Evolutionary conservation across 306 rosid genomes (phyloP).

Genomic region (Echinosophora koreensis): DNA sequence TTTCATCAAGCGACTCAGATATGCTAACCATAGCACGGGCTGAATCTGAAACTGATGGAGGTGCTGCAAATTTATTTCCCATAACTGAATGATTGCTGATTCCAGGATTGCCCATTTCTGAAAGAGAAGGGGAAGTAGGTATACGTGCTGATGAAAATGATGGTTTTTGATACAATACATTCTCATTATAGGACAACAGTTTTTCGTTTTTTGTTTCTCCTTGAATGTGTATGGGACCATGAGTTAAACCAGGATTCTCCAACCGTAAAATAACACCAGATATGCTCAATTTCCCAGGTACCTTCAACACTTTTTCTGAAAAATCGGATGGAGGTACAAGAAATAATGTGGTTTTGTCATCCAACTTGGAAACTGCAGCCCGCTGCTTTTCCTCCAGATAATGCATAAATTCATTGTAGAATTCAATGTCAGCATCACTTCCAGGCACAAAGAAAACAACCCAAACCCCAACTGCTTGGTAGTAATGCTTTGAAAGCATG

Average conservation of each 20-base stretch:
- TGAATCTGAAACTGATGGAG: constrained; percentile 58
- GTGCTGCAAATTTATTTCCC: constrained; percentile 59
- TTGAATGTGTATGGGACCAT: constrained; percentile 59
- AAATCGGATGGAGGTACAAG: constrained; percentile 98
- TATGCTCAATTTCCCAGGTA: constrained; percentile 95
- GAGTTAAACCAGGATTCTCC: constrained; percentile 73
- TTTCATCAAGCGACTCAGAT: constrained; percentile 59
- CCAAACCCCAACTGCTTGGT: constrained; percentile 96
- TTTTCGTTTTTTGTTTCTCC: constrained; percentile 58
- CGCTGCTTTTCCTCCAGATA: constrained; percentile 94
- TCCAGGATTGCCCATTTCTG: constrained; percentile 63
- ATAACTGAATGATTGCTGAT: constrained; percentile 53
- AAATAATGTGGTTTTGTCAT: constrained; percentile 88
- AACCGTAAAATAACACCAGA: constrained; percentile 92
- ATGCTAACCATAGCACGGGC: constrained; percentile 45
- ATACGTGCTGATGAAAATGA: constrained; percentile 48
- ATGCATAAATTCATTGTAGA: constrained; percentile 93
- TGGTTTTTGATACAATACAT: constrained; percentile 55
- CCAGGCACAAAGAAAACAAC: constrained; percentile 97
- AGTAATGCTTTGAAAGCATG: constrained; percentile 97
- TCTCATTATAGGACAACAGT: constrained; percentile 53
- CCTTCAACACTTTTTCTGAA: constrained; percentile 88
- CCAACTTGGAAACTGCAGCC: constrained; percentile 94
- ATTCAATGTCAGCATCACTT: constrained; percentile 85
- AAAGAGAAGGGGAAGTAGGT: constrained; percentile 52